Base-by-base conservation (phyloP, 805 yeast species). In the Suhomyces sp. region DNA sequence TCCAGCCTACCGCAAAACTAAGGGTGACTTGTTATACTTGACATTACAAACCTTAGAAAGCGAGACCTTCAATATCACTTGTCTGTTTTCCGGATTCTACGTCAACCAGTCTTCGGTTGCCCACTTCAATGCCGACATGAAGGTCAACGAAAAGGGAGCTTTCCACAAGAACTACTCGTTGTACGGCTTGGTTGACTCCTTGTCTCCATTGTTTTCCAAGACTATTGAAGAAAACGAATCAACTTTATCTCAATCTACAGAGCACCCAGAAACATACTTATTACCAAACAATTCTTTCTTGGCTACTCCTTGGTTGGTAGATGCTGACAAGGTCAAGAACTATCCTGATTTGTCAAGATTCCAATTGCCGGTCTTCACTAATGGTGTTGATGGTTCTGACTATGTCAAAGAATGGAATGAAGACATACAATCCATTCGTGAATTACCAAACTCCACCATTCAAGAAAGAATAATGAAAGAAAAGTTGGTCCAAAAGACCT, bases 1-100 rank as follows among this genome's bases (percentile, higher is more conserved):
- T 10, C 82, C 91, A 19, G 67, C 81, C 12, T 63, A 68, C 33
- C 77, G 74, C 54, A 74, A 67, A 47, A 46, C 71, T 30, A 74
- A 72, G 54, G 98, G 98, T 17, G 95, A 90, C 53, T 68, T 90
- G 48, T 67, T 83, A 39, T 91, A 91, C 59, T 67, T 93, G 51
- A 76, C 76, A 38, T 69, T 79, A 26, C 81, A 78, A 50, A 85
- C 96, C 30, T 66, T 85, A 45, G 98, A 93, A 61, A 83, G 83
- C 48, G 95, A 86, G 54, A 74, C 75, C 19, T 76, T 73, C 58
- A 83, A 86, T 50, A 76, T 91, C 48, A 88, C 96, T 6, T 81
- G 91, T 40, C 79, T 81, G 38, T 73, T 79, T 28, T 60, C 81
- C 27, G 98, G 98, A 0, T 91, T 87, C 58, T 86, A 65, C 51